Evolutionary conservation across 2,329 filamentous ascomycete genomes (phyloP).

Genomic region (Cladosporium sp.): DNA sequence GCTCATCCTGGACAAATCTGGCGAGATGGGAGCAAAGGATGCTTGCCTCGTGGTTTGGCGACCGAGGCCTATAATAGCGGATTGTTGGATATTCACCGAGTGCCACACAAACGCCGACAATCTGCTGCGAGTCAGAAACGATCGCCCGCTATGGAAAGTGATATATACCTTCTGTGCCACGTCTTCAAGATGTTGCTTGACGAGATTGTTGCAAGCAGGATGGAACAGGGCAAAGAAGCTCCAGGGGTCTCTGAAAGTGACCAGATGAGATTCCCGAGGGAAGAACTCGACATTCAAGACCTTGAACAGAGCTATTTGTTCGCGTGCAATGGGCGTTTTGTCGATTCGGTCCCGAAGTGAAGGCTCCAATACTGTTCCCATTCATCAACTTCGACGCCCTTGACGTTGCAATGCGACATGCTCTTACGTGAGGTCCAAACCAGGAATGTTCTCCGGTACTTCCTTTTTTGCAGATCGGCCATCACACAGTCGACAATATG

Average conservation of each 20-base stretch:
- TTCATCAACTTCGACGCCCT: constrained; percentile 15
- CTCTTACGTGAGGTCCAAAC: constrained; percentile 71
- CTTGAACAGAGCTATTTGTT: constrained; percentile 72
- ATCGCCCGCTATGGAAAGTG: not conserved
- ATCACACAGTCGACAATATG: constrained; percentile 91
- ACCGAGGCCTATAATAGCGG: constrained; percentile 75
- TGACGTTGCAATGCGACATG: not conserved
- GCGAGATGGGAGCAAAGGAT: constrained; percentile 85
- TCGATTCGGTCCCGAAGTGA: constrained; percentile 68
- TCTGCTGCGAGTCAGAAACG: constrained; percentile 42
- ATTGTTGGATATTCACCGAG: constrained; percentile 92
- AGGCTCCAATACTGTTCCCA: constrained; percentile 56
- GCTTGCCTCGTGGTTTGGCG: constrained; percentile 69
- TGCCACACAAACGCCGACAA: constrained; percentile 80
- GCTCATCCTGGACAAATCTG: constrained; percentile 81
- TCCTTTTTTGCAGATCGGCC: constrained; percentile 78
- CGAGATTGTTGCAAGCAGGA: constrained; percentile 76
- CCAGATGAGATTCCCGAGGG: constrained; percentile 81
- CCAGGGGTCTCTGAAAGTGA: constrained; percentile 91
- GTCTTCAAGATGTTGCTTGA: constrained; percentile 74
- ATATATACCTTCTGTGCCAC: constrained; percentile 73
- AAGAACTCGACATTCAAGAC: constrained; percentile 84
- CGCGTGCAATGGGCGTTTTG: constrained; percentile 59
- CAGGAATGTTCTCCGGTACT: constrained; percentile 73
- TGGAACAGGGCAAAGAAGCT: constrained; percentile 93